Evolutionary conservation across 768 basidiomycete species (phyloP), one percentile per base, ranked within the genome.

Genomic region (Dendrothele bispora): DNA sequence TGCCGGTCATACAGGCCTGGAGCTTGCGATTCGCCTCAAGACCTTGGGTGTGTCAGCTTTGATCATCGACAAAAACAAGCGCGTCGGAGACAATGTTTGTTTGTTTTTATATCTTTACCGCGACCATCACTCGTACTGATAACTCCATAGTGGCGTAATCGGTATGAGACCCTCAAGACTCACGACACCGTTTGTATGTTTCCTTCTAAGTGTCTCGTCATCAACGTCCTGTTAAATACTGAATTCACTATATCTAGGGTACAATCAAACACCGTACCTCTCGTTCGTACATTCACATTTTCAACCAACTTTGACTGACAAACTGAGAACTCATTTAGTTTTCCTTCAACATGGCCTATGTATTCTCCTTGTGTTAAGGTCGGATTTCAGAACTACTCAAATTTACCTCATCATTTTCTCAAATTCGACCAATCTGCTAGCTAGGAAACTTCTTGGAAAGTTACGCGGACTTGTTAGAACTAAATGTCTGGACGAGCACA

Each of bases 1-100:
- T 10, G 84, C 75, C 0, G 85, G 84, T 0, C 87, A 88, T 45
- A 78, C 75, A 51, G 88, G 86, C 2, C 64, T 91, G 22, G 78
- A 75, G 32, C 59, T 80, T 3, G 85, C 86, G 0, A 83, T 84
- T 2, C 72, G 84, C 17, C 67, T 91, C 46, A 83, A 84, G 57
- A 70, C 68, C 35, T 65, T 88, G 18, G 82, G 75, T 17, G 63
- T 90, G 14, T 56, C 67, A 2, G 66, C 75, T 1, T 65, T 91
- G 8, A 61, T 86, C 12, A 65, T 88, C 22, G 87, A 90, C 55
- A 72, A 68, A 54, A 75, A 82, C 43, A 40, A 64, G 4, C 65
- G 78, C 4, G 58, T 83, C 1, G 84, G 84, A 0, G 81, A 84
- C 53, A 35, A n/a, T n/a, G n/a, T n/a, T n/a, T n/a, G n/a, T n/a